Conservation (phyloP, 208 protist genomes). For the Acanthamoeba sp. region DNA sequence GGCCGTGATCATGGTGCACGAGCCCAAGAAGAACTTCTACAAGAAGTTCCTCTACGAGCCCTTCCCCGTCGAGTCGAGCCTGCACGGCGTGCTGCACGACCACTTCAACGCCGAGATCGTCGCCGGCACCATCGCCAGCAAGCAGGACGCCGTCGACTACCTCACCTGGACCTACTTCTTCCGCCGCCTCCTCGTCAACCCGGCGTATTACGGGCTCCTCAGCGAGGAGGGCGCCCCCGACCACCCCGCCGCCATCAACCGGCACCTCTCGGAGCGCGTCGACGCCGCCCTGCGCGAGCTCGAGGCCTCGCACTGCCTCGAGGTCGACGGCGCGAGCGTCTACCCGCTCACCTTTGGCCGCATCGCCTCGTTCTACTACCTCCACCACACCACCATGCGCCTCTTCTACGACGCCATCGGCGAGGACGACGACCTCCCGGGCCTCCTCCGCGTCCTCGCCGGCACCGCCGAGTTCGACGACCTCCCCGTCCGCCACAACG, state of each 20-base stretch:
- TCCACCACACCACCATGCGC: slow-evolving; percentile 95
- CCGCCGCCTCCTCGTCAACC: slow-evolving; percentile 97
- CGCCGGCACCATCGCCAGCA: slow-evolving; percentile 94
- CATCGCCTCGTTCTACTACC: slow-evolving; percentile 99
- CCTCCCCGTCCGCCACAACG: slow-evolving; percentile 97
- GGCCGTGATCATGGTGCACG: slow-evolving; percentile 97
- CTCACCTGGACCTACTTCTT: slow-evolving; percentile 99
- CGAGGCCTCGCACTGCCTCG: slow-evolving; percentile 73
- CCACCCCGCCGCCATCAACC: slow-evolving; percentile 78
- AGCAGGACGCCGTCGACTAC: slow-evolving; percentile 98
- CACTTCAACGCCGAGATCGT: slow-evolving; percentile 99
- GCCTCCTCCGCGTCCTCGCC: slow-evolving; percentile 91
- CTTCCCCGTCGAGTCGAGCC: slow-evolving; percentile 99
- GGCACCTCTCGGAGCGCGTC: slow-evolving; percentile 84
- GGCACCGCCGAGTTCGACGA: slow-evolving; percentile 97
- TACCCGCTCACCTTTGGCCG: slow-evolving; percentile 93
- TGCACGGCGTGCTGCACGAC: slow-evolving; percentile 96
- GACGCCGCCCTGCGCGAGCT: slow-evolving; percentile 60
- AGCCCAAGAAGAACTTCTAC: slow-evolving; percentile 99
- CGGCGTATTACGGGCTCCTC: slow-evolving; percentile 98
- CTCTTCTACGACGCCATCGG: slow-evolving; percentile 93
- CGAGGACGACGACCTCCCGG: slow-evolving; percentile 73
- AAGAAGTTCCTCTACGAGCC: slow-evolving; percentile 99
- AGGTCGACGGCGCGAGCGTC: slow-evolving; percentile 63
- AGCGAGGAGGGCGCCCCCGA: slow-evolving; percentile 90